These are phyloP conservation scores for Alternaria rosae DNA, from an alignment of 2,329 filamentous ascomycete species.

Conservation along the genomic window DNA sequence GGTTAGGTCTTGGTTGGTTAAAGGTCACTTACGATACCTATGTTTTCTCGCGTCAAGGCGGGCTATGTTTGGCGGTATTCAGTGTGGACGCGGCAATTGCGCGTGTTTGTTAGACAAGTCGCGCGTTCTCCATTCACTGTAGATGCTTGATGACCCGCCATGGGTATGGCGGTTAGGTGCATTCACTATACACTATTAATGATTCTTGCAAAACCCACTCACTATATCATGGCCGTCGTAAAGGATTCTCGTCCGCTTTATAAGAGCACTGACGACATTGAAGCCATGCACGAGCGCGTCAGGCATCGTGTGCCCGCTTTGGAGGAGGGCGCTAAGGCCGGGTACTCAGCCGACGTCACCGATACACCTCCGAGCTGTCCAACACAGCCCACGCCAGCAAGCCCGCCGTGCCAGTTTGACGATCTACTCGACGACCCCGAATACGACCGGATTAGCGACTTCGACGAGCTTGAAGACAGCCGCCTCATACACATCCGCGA, in stretches of 20 bases:
- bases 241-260: background rate
- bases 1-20: constrained; percentile 9
- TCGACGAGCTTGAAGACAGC: constrained; percentile 15
- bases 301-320: constrained; percentile 1
- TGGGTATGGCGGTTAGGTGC: constrained; percentile 7
- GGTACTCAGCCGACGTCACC: constrained; percentile 24
- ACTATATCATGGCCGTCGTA: background rate
- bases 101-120: constrained; percentile 11
- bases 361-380: constrained; percentile 17
- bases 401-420: constrained; percentile 5
- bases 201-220: background rate
- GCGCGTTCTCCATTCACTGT: constrained; percentile 26
- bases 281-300: constrained; percentile 15
- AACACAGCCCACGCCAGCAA: constrained; percentile 11
- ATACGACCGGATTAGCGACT: constrained; percentile 22
- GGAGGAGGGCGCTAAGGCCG: constrained; percentile 9
- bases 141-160: constrained; percentile 19
- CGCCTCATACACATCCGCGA: constrained; percentile 8
- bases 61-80: background rate
- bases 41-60: background rate
- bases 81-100: background rate
- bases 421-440: constrained; percentile 20
- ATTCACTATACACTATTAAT: constrained; percentile 11
- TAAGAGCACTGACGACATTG: constrained; percentile 1
- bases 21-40: constrained; percentile 4